Conservation (phyloP, 108 stramenopile genomes). For the Nitzschia inconspicua region DNA sequence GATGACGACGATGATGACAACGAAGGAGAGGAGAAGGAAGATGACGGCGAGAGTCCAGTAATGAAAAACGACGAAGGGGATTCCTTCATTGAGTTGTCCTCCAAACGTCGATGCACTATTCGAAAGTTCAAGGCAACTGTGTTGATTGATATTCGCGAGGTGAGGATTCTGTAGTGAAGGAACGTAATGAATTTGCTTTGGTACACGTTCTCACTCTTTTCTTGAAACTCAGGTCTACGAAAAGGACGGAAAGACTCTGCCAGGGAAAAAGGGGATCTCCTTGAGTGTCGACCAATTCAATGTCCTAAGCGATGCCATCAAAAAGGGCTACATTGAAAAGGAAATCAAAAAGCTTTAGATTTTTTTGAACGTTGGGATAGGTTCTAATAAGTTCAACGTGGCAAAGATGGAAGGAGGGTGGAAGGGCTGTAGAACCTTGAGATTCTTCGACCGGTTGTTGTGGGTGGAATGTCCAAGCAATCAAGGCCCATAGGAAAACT, state of each 20-base stretch:
- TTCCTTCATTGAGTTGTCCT: slow-evolving; percentile 62
- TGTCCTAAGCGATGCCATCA: slow-evolving; percentile 37
- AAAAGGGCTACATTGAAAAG: slow-evolving; percentile 25
- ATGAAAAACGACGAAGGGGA: slow-evolving; percentile 63
- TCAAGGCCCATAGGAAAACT: too few relatives aligned
- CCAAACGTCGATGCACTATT: slow-evolving; percentile 62
- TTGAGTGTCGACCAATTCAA: slow-evolving; percentile 70
- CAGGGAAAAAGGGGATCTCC: slow-evolving; percentile 80
- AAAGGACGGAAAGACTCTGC: slow-evolving; percentile 63
- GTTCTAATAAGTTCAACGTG: neutral
- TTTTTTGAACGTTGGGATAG: neutral
- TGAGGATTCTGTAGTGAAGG: slow-evolving; percentile 11
- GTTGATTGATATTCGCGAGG: slow-evolving; percentile 80
- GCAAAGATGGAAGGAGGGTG: too few relatives aligned
- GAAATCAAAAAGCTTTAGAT: neutral
- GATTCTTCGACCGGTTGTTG: too few relatives aligned
- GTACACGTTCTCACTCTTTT: neutral
- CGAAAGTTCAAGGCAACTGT: slow-evolving; percentile 58
- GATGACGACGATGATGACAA: neutral
- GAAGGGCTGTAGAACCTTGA: too few relatives aligned
- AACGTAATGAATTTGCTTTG: neutral
- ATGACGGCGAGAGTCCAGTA: slow-evolving; percentile 28
- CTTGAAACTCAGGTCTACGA: slow-evolving; percentile 57
- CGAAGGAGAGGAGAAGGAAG: slow-evolving; percentile 13
- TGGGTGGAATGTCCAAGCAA: too few relatives aligned